Base-by-base conservation (phyloP, 495 filamentous ascomycete species). In the Evernia prunastri region DNA sequence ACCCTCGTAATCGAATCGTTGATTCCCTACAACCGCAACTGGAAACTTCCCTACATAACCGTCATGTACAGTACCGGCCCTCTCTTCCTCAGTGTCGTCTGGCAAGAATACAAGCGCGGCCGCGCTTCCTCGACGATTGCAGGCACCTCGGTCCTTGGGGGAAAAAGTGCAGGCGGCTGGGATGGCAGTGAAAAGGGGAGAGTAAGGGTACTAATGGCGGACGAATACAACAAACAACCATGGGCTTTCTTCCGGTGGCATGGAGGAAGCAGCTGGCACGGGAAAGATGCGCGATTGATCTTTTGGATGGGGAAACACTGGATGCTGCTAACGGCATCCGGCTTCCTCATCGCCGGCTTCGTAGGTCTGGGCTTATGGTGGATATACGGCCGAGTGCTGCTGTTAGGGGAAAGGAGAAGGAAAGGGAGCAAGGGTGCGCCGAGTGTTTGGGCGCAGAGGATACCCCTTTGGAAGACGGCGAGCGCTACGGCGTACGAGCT, bases 21-120 rank as follows among this genome's bases (percentile, higher is more conserved):
- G 45, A 80, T 87, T 59, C 72, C 76, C 7, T 96, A 91, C 73
- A 82, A 92, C 71, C 83, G 84, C 66, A 85, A 85, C 69, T 96
- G 89, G 88, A 73, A 84, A 42, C 79, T 94, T 45, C 90, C 91
- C 0, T 96, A 94, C 73, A 87, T 94, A 65, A 93, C 89, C 25
- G 88, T 96, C 66, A 96, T 92, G 88, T 92, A 88, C 67, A 84
- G 84, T 23, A 94, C 90, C 13, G 91, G 91, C 15, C 91, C 91
- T 27, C 79, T 94, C 63, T 96, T 93, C 76, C 77, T 92, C 63
- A 90, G 86, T 47, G 86, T 92, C 37, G 83, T 96, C 60, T 96
- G 91, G 91, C 87, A 89, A 72, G 80, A 90, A 70, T 91, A 91
- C 66, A 85, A 86, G 77, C 71, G 66, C 53, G 67, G 67, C 13